These are phyloP conservation scores for Anisodus tanguticus DNA, from an alignment of 257 asterid species.

Conservation along the genomic window DNA sequence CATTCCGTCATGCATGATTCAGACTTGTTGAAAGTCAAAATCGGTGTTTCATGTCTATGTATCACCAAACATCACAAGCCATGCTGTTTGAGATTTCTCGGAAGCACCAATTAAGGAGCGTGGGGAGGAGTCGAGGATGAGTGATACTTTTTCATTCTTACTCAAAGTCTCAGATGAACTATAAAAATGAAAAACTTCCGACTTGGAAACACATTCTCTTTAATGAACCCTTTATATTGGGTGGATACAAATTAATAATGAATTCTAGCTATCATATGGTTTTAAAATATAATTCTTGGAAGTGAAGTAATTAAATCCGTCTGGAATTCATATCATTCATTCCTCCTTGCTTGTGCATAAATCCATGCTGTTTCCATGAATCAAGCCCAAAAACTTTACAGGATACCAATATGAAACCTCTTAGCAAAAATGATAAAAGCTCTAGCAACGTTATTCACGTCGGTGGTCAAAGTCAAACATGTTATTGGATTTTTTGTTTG, in stretches of 20 bases:
- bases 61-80: constrained; percentile 38
- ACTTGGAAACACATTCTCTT: too few species aligned
- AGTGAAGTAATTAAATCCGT: background rate
- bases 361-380: constrained; percentile 17
- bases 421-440: background rate
- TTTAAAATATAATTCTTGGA: background rate
- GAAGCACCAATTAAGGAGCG: too few species aligned
- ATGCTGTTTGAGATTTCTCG: constrained; percentile 39
- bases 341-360: background rate
- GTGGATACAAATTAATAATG: too few species aligned
- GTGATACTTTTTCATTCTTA: too few species aligned
- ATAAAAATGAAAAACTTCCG: too few species aligned
- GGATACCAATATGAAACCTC: background rate
- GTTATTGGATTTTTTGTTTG: background rate
- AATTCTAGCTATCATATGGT: too few species aligned
- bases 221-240: too few species aligned
- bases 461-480: background rate
- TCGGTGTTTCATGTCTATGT: constrained; percentile 33
- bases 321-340: background rate
- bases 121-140: too few species aligned
- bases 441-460: background rate
- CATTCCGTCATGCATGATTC: constrained; percentile 37
- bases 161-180: too few species aligned
- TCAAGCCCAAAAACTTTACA: background rate
- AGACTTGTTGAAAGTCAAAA: constrained; percentile 44